phyloP scores from a whole-genome alignment of 2,329 filamentous ascomycete species.

The Trichoderma pleuroti region DNA sequence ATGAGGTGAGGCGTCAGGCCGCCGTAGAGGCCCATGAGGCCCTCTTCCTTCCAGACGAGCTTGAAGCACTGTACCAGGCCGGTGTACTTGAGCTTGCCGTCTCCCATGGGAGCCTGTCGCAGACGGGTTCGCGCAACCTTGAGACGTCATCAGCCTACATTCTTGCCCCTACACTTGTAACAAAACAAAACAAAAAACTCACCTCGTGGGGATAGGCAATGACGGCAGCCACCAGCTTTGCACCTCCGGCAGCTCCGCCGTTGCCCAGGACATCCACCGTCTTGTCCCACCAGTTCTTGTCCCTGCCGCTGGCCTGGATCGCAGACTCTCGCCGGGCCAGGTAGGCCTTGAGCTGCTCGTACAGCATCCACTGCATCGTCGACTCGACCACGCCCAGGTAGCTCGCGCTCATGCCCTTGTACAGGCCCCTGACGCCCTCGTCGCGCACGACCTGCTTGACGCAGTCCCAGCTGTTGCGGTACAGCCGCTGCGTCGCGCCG shows the following conservation, averaged over 20 bases:
- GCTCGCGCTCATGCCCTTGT: slow-evolving; percentile 85
- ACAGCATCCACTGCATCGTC: slow-evolving; percentile 89
- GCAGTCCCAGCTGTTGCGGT: slow-evolving; percentile 86
- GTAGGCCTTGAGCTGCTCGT: slow-evolving; percentile 84
- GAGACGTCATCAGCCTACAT: not conserved
- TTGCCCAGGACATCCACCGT: slow-evolving; percentile 77
- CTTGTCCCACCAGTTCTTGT: slow-evolving; percentile 68
- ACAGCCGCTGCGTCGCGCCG: slow-evolving; percentile 58
- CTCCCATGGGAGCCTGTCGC: slow-evolving; percentile 74
- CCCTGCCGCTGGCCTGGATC: slow-evolving; percentile 55
- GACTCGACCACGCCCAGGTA: slow-evolving; percentile 89
- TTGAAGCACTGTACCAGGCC: slow-evolving; percentile 86
- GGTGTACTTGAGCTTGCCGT: slow-evolving; percentile 77
- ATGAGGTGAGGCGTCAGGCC: slow-evolving; percentile 89
- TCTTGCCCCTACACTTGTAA: not conserved
- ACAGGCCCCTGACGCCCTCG: slow-evolving; percentile 78
- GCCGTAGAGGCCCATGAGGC: slow-evolving; percentile 80
- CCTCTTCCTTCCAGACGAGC: slow-evolving; percentile 83
- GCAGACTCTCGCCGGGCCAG: slow-evolving; percentile 62
- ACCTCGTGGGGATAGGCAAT: slow-evolving; percentile 92
- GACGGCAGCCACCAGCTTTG: slow-evolving; percentile 81
- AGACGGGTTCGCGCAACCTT: slow-evolving; percentile 78
- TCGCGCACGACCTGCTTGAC: slow-evolving; percentile 74
- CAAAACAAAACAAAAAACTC: slow-evolving; percentile 24
- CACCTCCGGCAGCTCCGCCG: slow-evolving; percentile 71